phyloP scores from a whole-genome alignment of 805 yeast genomes.

The Wickerhamiella hasegawae region DNA sequence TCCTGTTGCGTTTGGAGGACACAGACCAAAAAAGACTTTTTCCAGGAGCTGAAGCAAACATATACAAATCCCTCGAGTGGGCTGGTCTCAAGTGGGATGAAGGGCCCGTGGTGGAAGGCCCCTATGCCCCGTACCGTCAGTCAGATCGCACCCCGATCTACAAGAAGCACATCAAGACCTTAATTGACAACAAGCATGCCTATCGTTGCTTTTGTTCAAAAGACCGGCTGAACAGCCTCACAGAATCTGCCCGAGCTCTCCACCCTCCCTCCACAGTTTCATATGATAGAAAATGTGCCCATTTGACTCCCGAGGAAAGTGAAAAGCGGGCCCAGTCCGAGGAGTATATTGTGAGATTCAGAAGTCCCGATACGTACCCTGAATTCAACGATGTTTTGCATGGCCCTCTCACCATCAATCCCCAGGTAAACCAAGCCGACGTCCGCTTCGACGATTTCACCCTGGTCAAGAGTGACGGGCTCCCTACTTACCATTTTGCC shows the following conservation, averaged over 20 bases:
- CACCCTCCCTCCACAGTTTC: constrained; percentile 85
- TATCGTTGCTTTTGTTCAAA: constrained; percentile 79
- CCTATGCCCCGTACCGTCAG: constrained; percentile 67
- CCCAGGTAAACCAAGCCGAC: constrained; percentile 57
- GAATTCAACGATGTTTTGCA: constrained; percentile 58
- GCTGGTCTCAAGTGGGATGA: constrained; percentile 65
- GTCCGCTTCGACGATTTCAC: constrained; percentile 80
- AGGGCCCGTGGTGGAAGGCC: constrained; percentile 49
- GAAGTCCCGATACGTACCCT: constrained; percentile 58
- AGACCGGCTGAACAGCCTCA: constrained; percentile 49
- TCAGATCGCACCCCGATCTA: constrained; percentile 64
- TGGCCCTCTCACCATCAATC: constrained; percentile 61
- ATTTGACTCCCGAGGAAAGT: constrained; percentile 29
- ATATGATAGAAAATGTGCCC: constrained; percentile 70
- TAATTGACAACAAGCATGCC: constrained; percentile 54
- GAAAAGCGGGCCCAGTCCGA: constrained; percentile 19
- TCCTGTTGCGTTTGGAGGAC: constrained; percentile 74
- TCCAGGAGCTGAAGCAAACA: constrained; percentile 65
- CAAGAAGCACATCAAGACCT: constrained; percentile 34
- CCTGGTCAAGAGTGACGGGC: constrained; percentile 76
- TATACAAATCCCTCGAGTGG: constrained; percentile 65
- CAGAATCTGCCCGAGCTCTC: constrained; percentile 56
- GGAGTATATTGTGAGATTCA: constrained; percentile 49
- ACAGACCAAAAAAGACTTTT: constrained; percentile 76
- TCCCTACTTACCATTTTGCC: constrained; percentile 95